Conservation (phyloP, 2,329 filamentous ascomycete species). For the Chalaropsis ovoidea region DNA sequence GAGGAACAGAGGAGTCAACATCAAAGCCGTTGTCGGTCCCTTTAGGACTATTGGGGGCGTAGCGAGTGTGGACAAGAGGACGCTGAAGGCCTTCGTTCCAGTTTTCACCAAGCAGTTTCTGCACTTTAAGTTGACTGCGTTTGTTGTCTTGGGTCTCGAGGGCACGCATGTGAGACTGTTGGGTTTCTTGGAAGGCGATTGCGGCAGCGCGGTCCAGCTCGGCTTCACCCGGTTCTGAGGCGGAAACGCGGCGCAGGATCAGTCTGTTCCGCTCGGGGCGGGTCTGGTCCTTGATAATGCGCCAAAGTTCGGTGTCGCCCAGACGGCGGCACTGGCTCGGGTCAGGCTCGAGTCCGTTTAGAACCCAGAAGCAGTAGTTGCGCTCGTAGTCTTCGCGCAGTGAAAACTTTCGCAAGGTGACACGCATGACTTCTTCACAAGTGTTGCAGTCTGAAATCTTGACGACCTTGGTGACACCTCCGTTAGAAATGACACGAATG, state of each 20-base stretch:
- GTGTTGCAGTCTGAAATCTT: constrained; percentile 87
- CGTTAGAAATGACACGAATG: constrained; percentile 86
- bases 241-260: constrained; percentile 85
- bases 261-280: constrained; percentile 80
- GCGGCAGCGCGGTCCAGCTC: constrained; percentile 80
- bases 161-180: constrained; percentile 57
- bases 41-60: constrained; percentile 54
- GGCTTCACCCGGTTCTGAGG: constrained; percentile 75
- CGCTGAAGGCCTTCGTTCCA: constrained; percentile 78
- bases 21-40: constrained; percentile 21
- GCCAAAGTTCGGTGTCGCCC: constrained; percentile 77
- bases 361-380: constrained; percentile 94
- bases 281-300: constrained; percentile 77
- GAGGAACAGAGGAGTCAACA: constrained; percentile 41
- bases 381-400: constrained; percentile 83
- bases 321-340: constrained; percentile 71
- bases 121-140: constrained; percentile 75
- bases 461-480: constrained; percentile 83
- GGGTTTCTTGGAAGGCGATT: constrained; percentile 80
- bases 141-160: constrained; percentile 53
- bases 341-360: constrained; percentile 75
- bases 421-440: constrained; percentile 83
- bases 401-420: constrained; percentile 77
- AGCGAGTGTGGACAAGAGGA: constrained; percentile 58
- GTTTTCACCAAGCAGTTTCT: constrained; percentile 78